Evolutionary conservation across 2,329 filamentous ascomycete species (phyloP), one percentile per base, ranked within the genome.

Genomic region (Mollisiaceae sp.): DNA sequence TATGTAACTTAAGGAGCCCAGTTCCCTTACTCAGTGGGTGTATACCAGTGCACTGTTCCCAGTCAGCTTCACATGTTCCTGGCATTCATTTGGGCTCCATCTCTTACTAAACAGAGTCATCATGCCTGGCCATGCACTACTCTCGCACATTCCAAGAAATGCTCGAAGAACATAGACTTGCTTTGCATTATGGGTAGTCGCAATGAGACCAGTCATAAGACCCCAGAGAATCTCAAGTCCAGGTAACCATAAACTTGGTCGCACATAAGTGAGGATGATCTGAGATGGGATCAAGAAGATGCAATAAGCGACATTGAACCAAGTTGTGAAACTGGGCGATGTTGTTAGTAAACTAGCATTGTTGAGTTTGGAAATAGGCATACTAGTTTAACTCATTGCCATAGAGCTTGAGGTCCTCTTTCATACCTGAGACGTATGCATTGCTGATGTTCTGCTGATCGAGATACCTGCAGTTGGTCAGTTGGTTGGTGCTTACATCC

Each of bases 351-450:
- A 38, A 41, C 8, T 24, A n/a, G 45, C 27, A n/a, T 12, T 14
- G 1, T 20, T 39, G 18, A 38, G 2, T 14, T 45, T 2, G 15
- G n/a, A 52, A 3, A 3, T 2, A 47, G 8, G 22, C 54, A 36
- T 62, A 68, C 67, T 78, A 78, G 62, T 79, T 86, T 41, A 86
- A 77, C 65, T 88, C 78, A 68, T 88, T 86, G 1, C 80, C 79
- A 59, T 83, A 82, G 11, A 61, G 59, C 8, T 61, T 61, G n/a
- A 61, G 36, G 24, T 61, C 59, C 24, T 61, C 59, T 41, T 70
- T 70, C 75, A 76, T 76, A 9, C 75, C 74, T 20, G 69, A 72
- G 11, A 75, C 73, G 52, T 74, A 75, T 11, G 69, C 69, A 67
- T 70, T 69, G 52, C 54, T 67, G 56, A 69, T 70, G 54, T 69